phyloP scores from a whole-genome alignment of 2,329 filamentous ascomycete species.

The Fusarium falciforme region DNA sequence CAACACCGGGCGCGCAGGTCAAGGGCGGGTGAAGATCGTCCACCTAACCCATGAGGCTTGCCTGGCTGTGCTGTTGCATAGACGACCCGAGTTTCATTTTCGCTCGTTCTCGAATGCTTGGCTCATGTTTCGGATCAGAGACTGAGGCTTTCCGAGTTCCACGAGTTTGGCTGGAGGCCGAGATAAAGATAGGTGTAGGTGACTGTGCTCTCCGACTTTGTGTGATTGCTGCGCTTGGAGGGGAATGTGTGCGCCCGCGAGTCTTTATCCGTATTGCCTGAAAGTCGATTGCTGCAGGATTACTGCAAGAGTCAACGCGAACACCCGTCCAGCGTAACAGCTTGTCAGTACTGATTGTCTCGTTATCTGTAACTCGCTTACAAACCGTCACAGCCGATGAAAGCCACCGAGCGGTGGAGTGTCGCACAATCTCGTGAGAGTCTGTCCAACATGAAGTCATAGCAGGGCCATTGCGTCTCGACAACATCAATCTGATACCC shows the following conservation, averaged over 20 bases:
- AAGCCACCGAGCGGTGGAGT: slow-evolving; percentile 24
- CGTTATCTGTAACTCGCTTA: background rate
- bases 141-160: background rate
- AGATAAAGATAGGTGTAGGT: background rate
- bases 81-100: background rate
- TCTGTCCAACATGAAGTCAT: slow-evolving; percentile 18
- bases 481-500: background rate
- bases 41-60: background rate
- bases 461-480: background rate
- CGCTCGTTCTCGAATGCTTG: background rate
- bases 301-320: background rate
- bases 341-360: background rate
- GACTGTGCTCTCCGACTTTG: background rate
- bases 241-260: slow-evolving; percentile 2
- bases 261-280: slow-evolving; percentile 6
- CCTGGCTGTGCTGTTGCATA: background rate
- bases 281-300: background rate
- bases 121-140: background rate
- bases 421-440: slow-evolving; percentile 19
- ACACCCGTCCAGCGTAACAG: background rate
- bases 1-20: background rate
- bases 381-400: background rate
- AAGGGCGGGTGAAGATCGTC: background rate
- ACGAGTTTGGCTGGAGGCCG: background rate
- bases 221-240: background rate